Percentiles rank a stretch among this genome's conserved stretches.
Conservation (phyloP, 495 filamentous ascomycete genomes). For the Aspergillus hancockii region DNA sequence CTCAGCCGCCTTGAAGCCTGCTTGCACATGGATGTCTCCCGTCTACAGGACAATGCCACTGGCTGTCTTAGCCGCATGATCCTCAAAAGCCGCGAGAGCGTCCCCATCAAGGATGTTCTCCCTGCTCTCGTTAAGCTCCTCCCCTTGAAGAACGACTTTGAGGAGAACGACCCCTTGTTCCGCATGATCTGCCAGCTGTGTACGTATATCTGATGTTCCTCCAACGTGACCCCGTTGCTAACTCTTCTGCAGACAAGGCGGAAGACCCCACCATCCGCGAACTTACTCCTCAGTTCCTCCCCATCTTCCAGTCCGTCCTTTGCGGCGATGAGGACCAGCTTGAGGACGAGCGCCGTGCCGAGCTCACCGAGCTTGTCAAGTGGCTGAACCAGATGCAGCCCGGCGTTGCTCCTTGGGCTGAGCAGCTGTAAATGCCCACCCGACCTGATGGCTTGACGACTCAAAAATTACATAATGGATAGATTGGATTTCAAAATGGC, state of each 20-base stretch:
- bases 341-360: slow-evolving; percentile 71
- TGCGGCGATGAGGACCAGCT: slow-evolving; percentile 80
- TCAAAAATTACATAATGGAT: slow-evolving; percentile 38
- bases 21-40: slow-evolving; percentile 69
- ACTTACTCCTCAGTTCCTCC: slow-evolving; percentile 75
- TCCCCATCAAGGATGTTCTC: slow-evolving; percentile 78
- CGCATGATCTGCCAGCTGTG: slow-evolving; percentile 84
- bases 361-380: slow-evolving; percentile 70
- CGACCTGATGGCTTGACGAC: slow-evolving; percentile 26
- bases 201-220: slow-evolving; percentile 45
- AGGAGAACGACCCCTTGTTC: slow-evolving; percentile 94
- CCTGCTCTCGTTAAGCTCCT: slow-evolving; percentile 76
- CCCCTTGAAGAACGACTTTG: slow-evolving; percentile 90
- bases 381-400: slow-evolving; percentile 62
- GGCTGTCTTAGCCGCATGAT: slow-evolving; percentile 94
- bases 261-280: slow-evolving; percentile 70
- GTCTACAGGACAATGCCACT: slow-evolving; percentile 88
- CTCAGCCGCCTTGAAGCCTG: slow-evolving; percentile 81
- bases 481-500: slow-evolving; percentile 33
- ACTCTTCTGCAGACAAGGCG: slow-evolving; percentile 59
- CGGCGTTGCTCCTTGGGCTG: slow-evolving; percentile 44
- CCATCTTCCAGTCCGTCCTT: slow-evolving; percentile 79
- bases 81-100: slow-evolving; percentile 71
- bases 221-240: slow-evolving; percentile 17
- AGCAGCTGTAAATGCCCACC: slow-evolving; percentile 38